Evolutionary conservation across 1,284 basidiomycete species (phyloP).

Genomic region (Peniophora sp.): DNA sequence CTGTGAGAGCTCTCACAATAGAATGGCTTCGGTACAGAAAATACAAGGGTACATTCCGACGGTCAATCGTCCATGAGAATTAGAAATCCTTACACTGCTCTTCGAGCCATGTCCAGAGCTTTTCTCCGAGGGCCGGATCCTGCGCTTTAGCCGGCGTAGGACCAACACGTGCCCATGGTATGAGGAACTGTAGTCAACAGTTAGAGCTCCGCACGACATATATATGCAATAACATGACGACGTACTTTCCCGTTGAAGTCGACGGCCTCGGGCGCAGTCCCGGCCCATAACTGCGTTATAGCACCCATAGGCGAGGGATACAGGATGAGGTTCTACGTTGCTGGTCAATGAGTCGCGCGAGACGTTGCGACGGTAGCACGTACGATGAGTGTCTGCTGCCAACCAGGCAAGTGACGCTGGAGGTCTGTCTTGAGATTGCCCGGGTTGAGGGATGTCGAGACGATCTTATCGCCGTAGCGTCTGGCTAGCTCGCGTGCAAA

Average conservation of each 20-base stretch:
- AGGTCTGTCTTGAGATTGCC: conserved; percentile 13
- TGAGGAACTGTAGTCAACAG: neutral
- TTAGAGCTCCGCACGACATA: neutral
- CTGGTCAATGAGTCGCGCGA: neutral
- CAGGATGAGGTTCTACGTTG: neutral
- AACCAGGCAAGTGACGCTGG: neutral
- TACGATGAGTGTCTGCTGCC: neutral
- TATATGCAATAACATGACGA: neutral
- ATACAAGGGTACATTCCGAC: too few species aligned
- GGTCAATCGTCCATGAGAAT: neutral
- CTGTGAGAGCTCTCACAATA: too few species aligned
- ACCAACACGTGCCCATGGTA: neutral
- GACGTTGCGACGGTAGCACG: neutral
- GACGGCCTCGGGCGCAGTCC: neutral
- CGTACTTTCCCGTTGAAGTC: neutral
- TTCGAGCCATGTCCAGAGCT: neutral
- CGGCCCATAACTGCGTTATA: neutral
- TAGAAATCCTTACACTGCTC: neutral
- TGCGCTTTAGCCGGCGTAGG: neutral
- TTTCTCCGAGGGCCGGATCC: neutral
- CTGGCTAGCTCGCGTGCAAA: conserved; percentile 26
- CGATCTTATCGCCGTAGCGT: conserved; percentile 22
- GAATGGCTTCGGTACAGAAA: too few species aligned
- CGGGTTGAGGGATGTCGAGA: conserved; percentile 31
- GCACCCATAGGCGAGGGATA: neutral